phyloP scores from a whole-genome alignment of 2,329 filamentous ascomycete genomes.

The Cladorrhinum sp. region DNA sequence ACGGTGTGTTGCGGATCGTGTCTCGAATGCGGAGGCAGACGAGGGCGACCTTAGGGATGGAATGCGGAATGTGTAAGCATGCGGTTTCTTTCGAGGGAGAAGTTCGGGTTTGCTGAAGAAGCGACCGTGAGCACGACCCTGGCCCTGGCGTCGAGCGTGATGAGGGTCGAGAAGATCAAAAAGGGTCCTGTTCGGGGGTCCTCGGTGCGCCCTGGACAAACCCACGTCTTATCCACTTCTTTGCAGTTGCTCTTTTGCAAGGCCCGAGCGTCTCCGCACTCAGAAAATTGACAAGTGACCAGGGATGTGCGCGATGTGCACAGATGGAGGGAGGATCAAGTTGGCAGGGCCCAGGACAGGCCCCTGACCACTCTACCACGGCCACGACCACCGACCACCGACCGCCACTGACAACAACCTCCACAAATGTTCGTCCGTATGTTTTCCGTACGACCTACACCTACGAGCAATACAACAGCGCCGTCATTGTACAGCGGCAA shows the following conservation, averaged over 20 bases:
- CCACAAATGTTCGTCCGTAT: background rate
- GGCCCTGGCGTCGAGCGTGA: conserved; percentile 9
- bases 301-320: conserved; percentile 22
- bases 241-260: background rate
- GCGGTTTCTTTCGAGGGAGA: conserved; percentile 16
- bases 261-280: conserved; percentile 17
- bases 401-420: background rate
- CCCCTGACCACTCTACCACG: background rate
- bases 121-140: conserved; percentile 18
- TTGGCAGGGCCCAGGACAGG: conserved; percentile 15
- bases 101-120: conserved; percentile 12
- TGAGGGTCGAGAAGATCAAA: conserved; percentile 6
- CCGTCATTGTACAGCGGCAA: background rate
- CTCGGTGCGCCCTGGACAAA: conserved; percentile 15
- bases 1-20: conserved; percentile 39
- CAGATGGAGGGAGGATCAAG: conserved; percentile 23
- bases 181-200: conserved; percentile 18
- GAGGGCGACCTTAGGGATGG: conserved; percentile 9
- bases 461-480: background rate
- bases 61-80: conserved; percentile 5
- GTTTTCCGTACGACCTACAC: background rate
- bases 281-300: conserved; percentile 5
- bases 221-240: conserved; percentile 7
- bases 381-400: background rate
- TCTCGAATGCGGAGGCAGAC: conserved; percentile 36